Evolutionary conservation across 257 asterid genomes (phyloP), one percentile per base, ranked within the genome.

Genomic region (Rehmannia glutinosa): DNA sequence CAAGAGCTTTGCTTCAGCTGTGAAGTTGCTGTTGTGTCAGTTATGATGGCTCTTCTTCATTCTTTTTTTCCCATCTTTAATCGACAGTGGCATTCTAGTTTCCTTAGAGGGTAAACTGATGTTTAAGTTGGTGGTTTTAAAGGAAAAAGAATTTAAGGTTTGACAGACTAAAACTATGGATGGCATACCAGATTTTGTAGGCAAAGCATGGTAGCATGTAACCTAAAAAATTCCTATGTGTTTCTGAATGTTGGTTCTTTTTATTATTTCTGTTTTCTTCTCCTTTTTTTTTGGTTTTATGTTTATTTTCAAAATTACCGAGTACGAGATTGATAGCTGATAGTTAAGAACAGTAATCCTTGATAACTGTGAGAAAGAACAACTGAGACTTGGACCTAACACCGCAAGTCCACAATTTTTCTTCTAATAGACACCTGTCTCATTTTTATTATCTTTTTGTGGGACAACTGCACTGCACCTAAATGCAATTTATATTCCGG

Each of bases 181-280:
- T 61, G n/a, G 25, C 11, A 24, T 41, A 50, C 54, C 5, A 27
- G 28, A 24, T 62, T 21, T n/a, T 24, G 42, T 15, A 19, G 17
- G 57, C 68, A 47, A 19, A 17, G 70, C 70, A 47, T 64, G 20
- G n/a, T n/a, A n/a, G n/a, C n/a, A n/a, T 53, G 41, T 25, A 15
- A 36, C 35, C 33, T 53, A 33, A 17, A 25, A 41, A 45, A 16
- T 49, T 28, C 47, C 3, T 50, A 41, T 17, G 17, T 27, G 17
- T 54, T 46, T 17, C 23, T 38, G 51, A 65, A 35, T 65, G 30
- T 38, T 20, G 17, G 6, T 36, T 53, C n/a, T 21, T 49, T 21
- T n/a, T 24, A n/a, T 15, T 43, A 21, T 6, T 20, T 35, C 8
- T 51, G 16, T 13, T 27, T 36, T 6, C 27, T 60, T 16, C 42